Conservation (phyloP, 441 rosid species). For the Populus tomentosa region DNA sequence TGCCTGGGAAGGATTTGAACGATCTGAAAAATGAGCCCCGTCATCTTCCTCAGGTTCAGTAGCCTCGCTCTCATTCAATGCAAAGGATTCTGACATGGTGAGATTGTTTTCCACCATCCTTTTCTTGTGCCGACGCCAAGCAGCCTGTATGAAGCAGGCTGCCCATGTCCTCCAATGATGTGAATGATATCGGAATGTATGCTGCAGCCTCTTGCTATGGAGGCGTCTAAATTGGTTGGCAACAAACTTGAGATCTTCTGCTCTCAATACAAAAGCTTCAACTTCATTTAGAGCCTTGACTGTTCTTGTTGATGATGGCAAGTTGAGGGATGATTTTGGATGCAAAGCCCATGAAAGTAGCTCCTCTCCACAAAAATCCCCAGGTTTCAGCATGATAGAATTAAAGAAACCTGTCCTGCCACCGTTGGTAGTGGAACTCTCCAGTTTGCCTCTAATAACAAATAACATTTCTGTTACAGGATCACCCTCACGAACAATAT, state of each 20-base stretch:
- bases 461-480: constrained; percentile 85
- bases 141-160: constrained; percentile 92
- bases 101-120: constrained; percentile 49
- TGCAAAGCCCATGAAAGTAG: constrained; percentile 89
- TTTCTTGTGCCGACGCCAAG: constrained; percentile 79
- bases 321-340: constrained; percentile 66
- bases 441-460: constrained; percentile 78
- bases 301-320: constrained; percentile 94
- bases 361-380: constrained; percentile 94
- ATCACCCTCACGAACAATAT: constrained; percentile 54
- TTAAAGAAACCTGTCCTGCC: constrained; percentile 96
- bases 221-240: constrained; percentile 89
- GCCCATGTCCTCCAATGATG: constrained; percentile 99
- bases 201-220: constrained; percentile 94
- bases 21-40: constrained; percentile 20
- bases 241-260: constrained; percentile 90
- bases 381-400: constrained; percentile 64
- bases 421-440: constrained; percentile 91
- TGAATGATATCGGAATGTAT: constrained; percentile 81
- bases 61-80: constrained; percentile 23
- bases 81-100: constrained; percentile 38
- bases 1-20: constrained; percentile 39
- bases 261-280: constrained; percentile 84
- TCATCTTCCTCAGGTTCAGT: constrained; percentile 24
- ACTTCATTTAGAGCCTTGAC: constrained; percentile 78